These are phyloP conservation scores for Ophiostoma australiae DNA, from an alignment of 2,329 filamentous ascomycete genomes.

Conservation along the genomic window DNA sequence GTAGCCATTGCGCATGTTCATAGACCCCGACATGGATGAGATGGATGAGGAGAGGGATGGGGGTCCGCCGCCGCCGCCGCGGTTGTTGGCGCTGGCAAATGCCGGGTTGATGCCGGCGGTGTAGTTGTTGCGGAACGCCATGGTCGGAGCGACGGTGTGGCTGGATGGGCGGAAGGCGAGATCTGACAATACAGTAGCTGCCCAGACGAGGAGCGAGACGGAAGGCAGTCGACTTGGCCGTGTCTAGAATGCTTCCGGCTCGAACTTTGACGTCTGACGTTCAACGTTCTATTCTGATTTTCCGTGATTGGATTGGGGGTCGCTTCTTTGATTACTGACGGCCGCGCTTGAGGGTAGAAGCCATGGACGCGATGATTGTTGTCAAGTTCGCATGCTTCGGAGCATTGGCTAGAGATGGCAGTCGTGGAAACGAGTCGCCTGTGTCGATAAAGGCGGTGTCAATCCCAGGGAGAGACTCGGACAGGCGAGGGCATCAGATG, in stretches of 20 bases:
- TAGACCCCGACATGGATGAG: conserved; percentile 56
- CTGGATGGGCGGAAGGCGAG: not conserved
- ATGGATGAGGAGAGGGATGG: conserved; percentile 53
- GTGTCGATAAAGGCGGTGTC: not conserved
- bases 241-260: not conserved
- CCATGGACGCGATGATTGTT: conserved; percentile 21
- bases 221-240: not conserved
- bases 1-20: conserved; percentile 51
- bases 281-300: not conserved
- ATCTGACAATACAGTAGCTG: not conserved
- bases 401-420: not conserved
- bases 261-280: not conserved
- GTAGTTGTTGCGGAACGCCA: conserved; percentile 44
- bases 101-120: conserved; percentile 45
- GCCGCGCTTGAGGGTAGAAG: conserved; percentile 12
- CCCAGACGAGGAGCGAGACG: not conserved
- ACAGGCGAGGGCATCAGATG: not conserved
- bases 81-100: conserved; percentile 39
- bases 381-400: conserved; percentile 12
- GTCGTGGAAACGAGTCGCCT: not conserved
- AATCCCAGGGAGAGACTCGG: not conserved
- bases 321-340: conserved; percentile 17
- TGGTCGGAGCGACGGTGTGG: conserved; percentile 27
- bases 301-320: not conserved
- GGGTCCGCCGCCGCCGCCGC: conserved; percentile 14